Evolutionary conservation across 176 grass and related monocot genomes (phyloP).

Genomic region (Panicum miliaceum): DNA sequence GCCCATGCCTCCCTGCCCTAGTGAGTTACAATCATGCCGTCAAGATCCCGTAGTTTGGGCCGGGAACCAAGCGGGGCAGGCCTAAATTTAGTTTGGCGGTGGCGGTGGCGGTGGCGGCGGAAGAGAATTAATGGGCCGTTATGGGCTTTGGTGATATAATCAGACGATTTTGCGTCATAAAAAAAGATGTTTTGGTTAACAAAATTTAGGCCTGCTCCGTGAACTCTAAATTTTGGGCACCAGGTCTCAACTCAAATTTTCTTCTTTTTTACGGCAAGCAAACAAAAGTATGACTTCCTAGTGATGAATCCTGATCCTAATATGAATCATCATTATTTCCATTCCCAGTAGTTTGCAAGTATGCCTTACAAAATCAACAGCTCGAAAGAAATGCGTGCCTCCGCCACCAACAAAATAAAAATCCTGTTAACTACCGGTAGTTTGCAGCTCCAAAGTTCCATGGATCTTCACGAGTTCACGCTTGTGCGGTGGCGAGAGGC

Average conservation of each 20-base stretch:
- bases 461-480: not conserved
- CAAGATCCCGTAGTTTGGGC: too few relatives aligned
- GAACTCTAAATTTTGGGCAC: not conserved
- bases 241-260: not conserved
- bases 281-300: not conserved
- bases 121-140: not conserved
- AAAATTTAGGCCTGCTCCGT: not conserved
- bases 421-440: not conserved
- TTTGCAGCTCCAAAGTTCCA: not conserved
- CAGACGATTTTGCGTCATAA: not conserved
- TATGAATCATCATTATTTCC: too few relatives aligned
- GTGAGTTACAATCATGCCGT: too few relatives aligned
- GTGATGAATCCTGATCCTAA: not conserved
- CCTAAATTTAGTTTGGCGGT: too few relatives aligned
- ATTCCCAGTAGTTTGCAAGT: too few relatives aligned
- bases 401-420: not conserved
- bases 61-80: too few relatives aligned
- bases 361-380: not conserved
- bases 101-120: too few relatives aligned
- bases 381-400: not conserved
- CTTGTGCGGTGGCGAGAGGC: not conserved
- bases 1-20: not conserved
- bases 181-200: not conserved
- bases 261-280: not conserved
- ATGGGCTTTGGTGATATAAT: not conserved